phyloP scores from a whole-genome alignment of 441 rosid species.

The Theobroma grandiflorum region DNA sequence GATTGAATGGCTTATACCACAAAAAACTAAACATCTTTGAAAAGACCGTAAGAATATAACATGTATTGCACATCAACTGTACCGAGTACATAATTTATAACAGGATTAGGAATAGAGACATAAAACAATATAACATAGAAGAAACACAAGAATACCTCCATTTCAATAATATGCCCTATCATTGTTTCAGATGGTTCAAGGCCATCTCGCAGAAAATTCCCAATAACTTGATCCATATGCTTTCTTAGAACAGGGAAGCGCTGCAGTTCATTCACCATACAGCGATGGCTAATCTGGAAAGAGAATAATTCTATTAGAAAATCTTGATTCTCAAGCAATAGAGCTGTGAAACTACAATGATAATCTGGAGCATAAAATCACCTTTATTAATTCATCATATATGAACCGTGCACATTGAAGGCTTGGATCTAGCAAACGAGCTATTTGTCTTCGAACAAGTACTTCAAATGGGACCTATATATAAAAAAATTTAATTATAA shows the following conservation, averaged over 20 bases:
- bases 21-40: not conserved
- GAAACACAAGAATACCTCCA: conserved; percentile 73
- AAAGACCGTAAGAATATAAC: not conserved
- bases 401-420: conserved; percentile 97
- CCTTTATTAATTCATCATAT: conserved; percentile 91
- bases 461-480: conserved; percentile 94
- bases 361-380: conserved; percentile 25
- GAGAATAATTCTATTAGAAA: conserved; percentile 19
- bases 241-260: conserved; percentile 86
- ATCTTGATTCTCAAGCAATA: conserved; percentile 7
- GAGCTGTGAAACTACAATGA: not conserved
- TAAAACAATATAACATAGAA: not conserved
- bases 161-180: conserved; percentile 90
- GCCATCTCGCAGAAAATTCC: conserved; percentile 87
- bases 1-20: conserved; percentile 23
- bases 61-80: not conserved
- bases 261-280: conserved; percentile 74
- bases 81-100: not conserved
- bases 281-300: conserved; percentile 88
- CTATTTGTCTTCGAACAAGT: conserved; percentile 91
- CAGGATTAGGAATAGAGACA: not conserved
- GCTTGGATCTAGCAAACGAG: conserved; percentile 91
- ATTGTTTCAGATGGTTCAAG: conserved; percentile 95
- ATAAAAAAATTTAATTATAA: conserved; percentile 30
- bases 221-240: conserved; percentile 95